These are phyloP conservation scores for Penicillium freii DNA, from an alignment of 2,329 filamentous ascomycete genomes.

Conservation along the genomic window DNA sequence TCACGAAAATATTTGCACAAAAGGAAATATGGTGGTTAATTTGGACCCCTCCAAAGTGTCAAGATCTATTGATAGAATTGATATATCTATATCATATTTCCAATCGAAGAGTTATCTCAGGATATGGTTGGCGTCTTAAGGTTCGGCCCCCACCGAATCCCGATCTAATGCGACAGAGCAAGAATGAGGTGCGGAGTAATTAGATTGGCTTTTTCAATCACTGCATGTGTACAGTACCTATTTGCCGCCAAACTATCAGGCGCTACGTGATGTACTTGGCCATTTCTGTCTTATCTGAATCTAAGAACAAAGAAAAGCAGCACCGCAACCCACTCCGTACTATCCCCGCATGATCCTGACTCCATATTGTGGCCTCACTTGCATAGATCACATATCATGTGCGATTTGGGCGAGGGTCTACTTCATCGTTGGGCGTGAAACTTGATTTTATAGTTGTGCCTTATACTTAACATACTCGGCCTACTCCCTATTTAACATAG, in stretches of 20 bases:
- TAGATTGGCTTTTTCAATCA: background rate
- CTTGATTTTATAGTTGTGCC: background rate
- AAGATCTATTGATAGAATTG: no score
- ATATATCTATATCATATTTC: no score
- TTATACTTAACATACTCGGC: background rate
- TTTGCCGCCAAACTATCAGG: background rate
- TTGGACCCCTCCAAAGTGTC: no score
- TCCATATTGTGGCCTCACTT: background rate
- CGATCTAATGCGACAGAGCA: no score
- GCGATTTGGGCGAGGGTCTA: background rate
- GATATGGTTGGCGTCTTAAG: no score
- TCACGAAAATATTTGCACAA: background rate
- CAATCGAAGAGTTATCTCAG: no score
- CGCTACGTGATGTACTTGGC: background rate
- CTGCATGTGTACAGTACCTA: background rate
- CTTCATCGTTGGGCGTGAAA: background rate
- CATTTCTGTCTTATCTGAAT: background rate
- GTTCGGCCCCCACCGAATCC: no score
- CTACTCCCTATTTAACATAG: background rate
- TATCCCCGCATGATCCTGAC: background rate
- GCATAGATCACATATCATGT: background rate
- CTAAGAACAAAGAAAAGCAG: background rate
- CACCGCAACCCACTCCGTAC: background rate
- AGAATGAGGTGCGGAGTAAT: background rate
- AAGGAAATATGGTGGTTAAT: no score